Percentiles rank a stretch among this genome's conserved stretches.
Conservation (phyloP, 2,329 filamentous ascomycete genomes). For the Microdochium nivale region DNA sequence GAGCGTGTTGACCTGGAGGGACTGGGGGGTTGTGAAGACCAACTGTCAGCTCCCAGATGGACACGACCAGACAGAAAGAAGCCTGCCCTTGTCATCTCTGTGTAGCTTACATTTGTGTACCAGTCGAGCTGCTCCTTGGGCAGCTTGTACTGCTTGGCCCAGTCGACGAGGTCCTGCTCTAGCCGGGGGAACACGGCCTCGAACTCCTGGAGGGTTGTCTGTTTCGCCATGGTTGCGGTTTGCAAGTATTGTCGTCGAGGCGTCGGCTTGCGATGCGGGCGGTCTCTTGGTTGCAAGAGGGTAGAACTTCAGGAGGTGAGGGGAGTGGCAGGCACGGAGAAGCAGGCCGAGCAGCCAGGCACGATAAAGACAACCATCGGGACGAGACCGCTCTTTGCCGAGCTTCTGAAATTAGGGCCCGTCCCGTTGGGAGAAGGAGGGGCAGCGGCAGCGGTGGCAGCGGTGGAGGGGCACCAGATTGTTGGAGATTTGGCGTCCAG, state of each 20-base stretch:
- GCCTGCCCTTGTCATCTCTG: no score
- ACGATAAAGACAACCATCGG: neutral
- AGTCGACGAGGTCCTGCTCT: conserved; percentile 69
- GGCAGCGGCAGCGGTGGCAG: neutral
- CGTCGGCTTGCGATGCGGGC: no score
- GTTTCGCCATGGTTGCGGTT: conserved; percentile 50
- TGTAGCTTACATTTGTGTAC: conserved; percentile 66
- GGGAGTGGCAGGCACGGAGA: neutral
- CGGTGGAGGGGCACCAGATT: neutral
- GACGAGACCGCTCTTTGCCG: neutral
- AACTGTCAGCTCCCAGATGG: no score
- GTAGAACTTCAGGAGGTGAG: neutral
- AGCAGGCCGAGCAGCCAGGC: neutral
- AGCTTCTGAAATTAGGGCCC: neutral
- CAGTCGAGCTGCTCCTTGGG: conserved; percentile 74
- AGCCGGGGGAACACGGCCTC: conserved; percentile 84
- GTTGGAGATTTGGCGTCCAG: neutral
- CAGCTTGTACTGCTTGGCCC: conserved; percentile 75
- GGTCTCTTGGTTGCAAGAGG: neutral
- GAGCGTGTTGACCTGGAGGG: conserved; percentile 74
- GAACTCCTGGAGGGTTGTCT: conserved; percentile 75
- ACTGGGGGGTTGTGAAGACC: conserved; percentile 39
- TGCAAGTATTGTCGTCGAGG: conserved; percentile 2
- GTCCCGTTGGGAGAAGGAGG: neutral
- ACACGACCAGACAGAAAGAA: no score